phyloP scores from a whole-genome alignment of 331 rosid genomes.

The Malus hybrid region DNA sequence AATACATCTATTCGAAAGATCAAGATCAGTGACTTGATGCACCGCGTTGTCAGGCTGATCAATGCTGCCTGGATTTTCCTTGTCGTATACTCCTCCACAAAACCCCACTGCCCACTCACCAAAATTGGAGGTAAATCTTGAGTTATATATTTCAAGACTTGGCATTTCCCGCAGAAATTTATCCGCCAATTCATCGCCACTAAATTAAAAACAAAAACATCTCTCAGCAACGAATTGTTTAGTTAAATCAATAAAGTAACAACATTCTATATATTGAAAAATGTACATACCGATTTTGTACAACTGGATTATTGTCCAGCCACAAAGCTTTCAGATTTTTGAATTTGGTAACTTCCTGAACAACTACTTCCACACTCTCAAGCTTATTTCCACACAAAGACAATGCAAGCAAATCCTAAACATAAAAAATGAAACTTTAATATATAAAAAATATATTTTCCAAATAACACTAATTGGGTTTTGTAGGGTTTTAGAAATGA shows the following conservation, averaged over 20 bases:
- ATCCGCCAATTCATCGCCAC: conserved; percentile 44
- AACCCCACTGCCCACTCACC: conserved; percentile 89
- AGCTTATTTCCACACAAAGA: conserved; percentile 76
- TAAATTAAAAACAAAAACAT: conserved; percentile 3
- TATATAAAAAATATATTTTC: neutral
- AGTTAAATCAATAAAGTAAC: neutral
- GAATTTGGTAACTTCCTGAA: conserved; percentile 60
- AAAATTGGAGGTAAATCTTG: conserved; percentile 50
- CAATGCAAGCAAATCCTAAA: conserved; percentile 68
- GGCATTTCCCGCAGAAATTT: conserved; percentile 42
- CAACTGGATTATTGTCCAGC: conserved; percentile 68
- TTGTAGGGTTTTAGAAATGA: neutral
- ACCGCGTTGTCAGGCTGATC: conserved; percentile 31
- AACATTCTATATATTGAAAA: neutral
- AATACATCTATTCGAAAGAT: conserved; percentile 71
- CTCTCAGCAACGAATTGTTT: neutral
- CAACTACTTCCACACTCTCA: conserved; percentile 37
- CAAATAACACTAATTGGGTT: neutral
- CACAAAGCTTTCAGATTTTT: conserved; percentile 72
- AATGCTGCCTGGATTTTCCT: conserved; percentile 58
- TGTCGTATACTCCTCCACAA: conserved; percentile 71
- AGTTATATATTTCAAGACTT: conserved; percentile 71
- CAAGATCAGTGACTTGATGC: conserved; percentile 49
- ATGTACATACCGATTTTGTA: conserved; percentile 37
- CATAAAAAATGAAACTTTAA: neutral